Evolutionary conservation across 345 rosid species (phyloP).

Genomic region (Citrus sinensis): DNA sequence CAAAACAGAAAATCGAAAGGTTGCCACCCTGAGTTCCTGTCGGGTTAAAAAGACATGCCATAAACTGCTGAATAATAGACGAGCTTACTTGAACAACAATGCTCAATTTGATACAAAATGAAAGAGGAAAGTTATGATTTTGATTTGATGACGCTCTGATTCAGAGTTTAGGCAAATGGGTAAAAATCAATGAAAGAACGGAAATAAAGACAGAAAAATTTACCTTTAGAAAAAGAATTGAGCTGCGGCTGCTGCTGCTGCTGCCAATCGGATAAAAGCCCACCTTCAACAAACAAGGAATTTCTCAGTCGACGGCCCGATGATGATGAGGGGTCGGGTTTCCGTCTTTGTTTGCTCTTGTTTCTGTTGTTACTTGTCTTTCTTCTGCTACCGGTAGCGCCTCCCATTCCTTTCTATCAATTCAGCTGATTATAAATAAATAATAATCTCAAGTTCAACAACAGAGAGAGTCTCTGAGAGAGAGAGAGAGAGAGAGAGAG

Average conservation of each 20-base stretch:
- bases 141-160: neutral
- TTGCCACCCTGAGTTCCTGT: no score
- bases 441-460: no score
- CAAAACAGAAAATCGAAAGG: neutral
- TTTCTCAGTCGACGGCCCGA: conserved; percentile 26
- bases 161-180: neutral
- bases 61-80: neutral
- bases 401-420: no score
- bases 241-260: neutral
- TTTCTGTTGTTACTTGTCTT: conserved; percentile 31
- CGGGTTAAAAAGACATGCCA: neutral
- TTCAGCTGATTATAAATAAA: no score
- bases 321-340: conserved; percentile 20
- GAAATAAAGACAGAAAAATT: neutral
- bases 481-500: no score
- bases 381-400: conserved; percentile 33
- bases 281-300: conserved; percentile 75
- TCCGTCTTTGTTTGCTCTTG: conserved; percentile 26
- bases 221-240: conserved; percentile 34
- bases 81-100: neutral
- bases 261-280: conserved; percentile 64
- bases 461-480: no score
- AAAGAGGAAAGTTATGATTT: neutral
- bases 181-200: neutral
- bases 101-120: neutral